Evolutionary conservation across 2,329 filamentous ascomycete species (phyloP).

Genomic region (Knufia petricola): DNA sequence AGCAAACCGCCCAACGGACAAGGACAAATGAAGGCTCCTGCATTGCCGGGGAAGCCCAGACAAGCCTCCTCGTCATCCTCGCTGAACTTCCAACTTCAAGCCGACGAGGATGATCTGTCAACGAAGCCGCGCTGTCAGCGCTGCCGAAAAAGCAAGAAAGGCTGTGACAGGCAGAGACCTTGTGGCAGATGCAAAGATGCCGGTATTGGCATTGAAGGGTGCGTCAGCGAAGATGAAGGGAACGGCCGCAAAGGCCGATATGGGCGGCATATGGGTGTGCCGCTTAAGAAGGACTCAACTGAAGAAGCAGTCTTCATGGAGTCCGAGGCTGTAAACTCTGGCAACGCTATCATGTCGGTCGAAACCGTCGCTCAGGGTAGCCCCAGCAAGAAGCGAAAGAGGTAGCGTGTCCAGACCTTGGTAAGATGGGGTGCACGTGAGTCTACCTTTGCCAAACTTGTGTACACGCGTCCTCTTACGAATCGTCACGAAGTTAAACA

Average conservation of each 20-base stretch:
- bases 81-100: conserved; percentile 51
- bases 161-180: conserved; percentile 90
- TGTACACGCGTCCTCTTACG: background rate
- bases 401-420: conserved; percentile 30
- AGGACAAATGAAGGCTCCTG: conserved; percentile 8
- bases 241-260: conserved; percentile 96
- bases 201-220: conserved; percentile 83
- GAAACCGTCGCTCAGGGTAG: conserved; percentile 27
- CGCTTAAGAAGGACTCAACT: conserved; percentile 47
- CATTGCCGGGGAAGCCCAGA: conserved; percentile 28
- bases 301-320: conserved; percentile 24
- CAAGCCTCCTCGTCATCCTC: conserved; percentile 57
- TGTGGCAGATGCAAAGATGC: conserved; percentile 94
- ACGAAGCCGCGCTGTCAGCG: conserved; percentile 95
- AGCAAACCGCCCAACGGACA: background rate
- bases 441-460: too few species aligned
- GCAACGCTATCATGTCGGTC: conserved; percentile 13
- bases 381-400: conserved; percentile 58
- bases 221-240: conserved; percentile 93
- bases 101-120: conserved; percentile 81
- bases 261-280: conserved; percentile 58
- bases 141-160: conserved; percentile 99
- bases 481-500: background rate
- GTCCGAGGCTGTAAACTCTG: background rate
- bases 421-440: too few species aligned